Percentiles rank a stretch among this genome's conserved stretches.
Evolutionary conservation across 192 early-diverging fungal genomes (phyloP).

Genomic region (Coemansia sp.): DNA sequence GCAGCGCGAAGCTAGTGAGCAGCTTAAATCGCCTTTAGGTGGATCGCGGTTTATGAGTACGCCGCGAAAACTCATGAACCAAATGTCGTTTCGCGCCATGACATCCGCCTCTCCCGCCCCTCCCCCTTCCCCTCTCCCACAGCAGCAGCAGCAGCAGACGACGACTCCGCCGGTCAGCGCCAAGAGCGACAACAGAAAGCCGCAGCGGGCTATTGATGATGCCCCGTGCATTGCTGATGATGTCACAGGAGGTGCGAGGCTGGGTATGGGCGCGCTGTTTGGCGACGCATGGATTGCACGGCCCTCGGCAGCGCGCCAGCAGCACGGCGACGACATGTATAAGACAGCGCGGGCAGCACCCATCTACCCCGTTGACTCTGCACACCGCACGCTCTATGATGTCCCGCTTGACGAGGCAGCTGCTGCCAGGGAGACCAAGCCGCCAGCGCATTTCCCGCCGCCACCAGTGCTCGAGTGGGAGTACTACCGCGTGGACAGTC

Average conservation of each 20-base stretch:
- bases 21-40: not conserved
- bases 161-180: not conserved
- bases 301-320: constrained; percentile 5
- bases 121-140: not conserved
- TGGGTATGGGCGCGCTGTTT: constrained; percentile 30
- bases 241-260: not conserved
- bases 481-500: constrained; percentile 24
- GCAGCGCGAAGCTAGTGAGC: not conserved
- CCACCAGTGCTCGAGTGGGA: constrained; percentile 23
- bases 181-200: not conserved
- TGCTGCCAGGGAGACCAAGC: not conserved
- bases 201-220: not conserved
- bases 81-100: constrained; percentile 28
- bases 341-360: not conserved
- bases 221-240: too few species aligned
- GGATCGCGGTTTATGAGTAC: not conserved
- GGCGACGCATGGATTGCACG: constrained; percentile 34
- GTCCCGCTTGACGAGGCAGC: constrained; percentile 9
- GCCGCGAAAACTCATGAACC: constrained; percentile 31
- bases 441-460: not conserved
- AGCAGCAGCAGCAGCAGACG: not conserved
- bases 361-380: not conserved
- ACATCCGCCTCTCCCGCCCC: constrained; percentile 13
- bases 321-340: not conserved
- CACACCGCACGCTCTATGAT: constrained; percentile 15